Evolutionary conservation across 2,329 filamentous ascomycete genomes (phyloP).

Genomic region (Penicillium sp.): DNA sequence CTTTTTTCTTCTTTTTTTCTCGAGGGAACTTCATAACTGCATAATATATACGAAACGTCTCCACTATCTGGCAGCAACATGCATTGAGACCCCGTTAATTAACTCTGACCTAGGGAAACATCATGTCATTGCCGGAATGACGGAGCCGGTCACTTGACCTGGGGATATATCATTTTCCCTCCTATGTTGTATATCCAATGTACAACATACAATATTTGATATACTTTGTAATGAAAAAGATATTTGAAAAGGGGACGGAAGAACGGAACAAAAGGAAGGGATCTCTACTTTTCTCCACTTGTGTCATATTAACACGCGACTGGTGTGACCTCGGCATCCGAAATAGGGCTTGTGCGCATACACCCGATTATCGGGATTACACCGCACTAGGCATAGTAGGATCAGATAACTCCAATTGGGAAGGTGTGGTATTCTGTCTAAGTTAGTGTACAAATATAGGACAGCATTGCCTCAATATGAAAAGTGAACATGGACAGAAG

Average conservation of each 20-base stretch:
- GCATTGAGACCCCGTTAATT: not conserved
- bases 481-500: not conserved
- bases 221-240: not conserved
- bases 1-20: not conserved
- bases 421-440: not conserved
- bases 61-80: slow-evolving; percentile 3
- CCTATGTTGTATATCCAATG: too few species aligned
- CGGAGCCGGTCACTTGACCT: not conserved
- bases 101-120: not conserved
- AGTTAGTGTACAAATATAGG: not conserved
- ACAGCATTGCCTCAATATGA: not conserved
- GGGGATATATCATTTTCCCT: not conserved
- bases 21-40: not conserved
- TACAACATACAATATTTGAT: too few species aligned
- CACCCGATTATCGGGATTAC: slow-evolving; percentile 4
- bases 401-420: slow-evolving; percentile 1
- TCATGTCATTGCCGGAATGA: not conserved
- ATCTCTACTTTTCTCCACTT: not conserved
- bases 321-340: slow-evolving; percentile 5
- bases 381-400: not conserved
- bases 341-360: not conserved
- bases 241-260: not conserved
- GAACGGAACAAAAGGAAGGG: not conserved
- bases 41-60: not conserved
- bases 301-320: slow-evolving; percentile 1